Evolutionary conservation across 129 eudicot species (phyloP).

Genomic region (Mikania micrantha): DNA sequence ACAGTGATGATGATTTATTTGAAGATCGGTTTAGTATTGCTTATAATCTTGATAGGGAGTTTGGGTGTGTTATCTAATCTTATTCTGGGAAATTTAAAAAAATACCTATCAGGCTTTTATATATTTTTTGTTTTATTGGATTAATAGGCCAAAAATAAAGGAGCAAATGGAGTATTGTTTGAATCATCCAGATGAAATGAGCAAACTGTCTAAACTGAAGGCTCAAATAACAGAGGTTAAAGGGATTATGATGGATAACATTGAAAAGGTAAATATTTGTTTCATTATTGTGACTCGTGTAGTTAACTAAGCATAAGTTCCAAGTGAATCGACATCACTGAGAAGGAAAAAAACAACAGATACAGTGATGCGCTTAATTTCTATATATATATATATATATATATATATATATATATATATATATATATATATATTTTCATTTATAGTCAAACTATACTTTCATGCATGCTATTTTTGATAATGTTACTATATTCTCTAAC

Average conservation of each 20-base stretch:
- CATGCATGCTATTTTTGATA: background rate
- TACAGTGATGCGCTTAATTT: background rate
- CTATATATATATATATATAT: no score
- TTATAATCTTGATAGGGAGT: conserved; percentile 95
- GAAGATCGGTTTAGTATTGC: conserved; percentile 98
- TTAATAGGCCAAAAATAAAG: conserved; percentile 76
- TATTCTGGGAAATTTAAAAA: background rate
- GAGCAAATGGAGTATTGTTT: conserved; percentile 97
- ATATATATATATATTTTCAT: background rate
- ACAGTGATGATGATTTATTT: conserved; percentile 78
- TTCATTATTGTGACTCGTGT: background rate
- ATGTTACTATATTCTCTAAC: background rate
- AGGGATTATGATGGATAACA: conserved; percentile 99
- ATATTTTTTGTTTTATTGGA: conserved; percentile 8
- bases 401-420: no score
- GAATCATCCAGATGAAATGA: conserved; percentile 96
- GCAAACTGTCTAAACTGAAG: conserved; percentile 87
- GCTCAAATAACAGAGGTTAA: conserved; percentile 96
- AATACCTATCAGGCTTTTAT: background rate
- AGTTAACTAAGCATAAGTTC: background rate
- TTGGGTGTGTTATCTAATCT: conserved; percentile 58
- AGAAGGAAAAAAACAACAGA: background rate
- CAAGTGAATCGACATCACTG: background rate
- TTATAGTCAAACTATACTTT: background rate
- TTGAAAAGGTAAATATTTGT: conserved; percentile 69